Conservation (phyloP, 1,139 yeast genomes). For the Barnettozyma hawaiiensis region DNA sequence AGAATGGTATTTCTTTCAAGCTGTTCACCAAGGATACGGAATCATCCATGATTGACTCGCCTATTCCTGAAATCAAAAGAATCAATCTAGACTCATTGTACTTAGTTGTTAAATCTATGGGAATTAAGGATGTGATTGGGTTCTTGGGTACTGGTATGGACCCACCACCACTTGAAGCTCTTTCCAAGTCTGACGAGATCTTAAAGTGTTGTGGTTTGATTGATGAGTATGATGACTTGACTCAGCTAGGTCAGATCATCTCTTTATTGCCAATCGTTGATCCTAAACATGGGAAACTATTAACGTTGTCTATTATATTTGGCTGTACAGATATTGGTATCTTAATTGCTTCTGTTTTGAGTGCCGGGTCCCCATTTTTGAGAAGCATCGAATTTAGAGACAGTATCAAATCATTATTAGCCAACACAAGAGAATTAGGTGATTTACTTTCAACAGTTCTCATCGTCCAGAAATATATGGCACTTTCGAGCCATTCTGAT, state of each 20-base stretch:
- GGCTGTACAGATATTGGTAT: constrained; percentile 77
- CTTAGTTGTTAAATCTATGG: constrained; percentile 84
- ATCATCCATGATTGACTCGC: constrained; percentile 56
- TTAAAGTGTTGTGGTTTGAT: constrained; percentile 74
- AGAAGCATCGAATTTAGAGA: constrained; percentile 61
- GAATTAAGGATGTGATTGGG: constrained; percentile 59
- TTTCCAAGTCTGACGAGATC: constrained; percentile 56
- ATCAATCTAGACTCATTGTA: constrained; percentile 79
- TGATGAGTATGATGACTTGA: constrained; percentile 45
- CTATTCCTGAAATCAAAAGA: constrained; percentile 84
- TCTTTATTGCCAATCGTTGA: constrained; percentile 79
- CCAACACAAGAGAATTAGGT: constrained; percentile 46
- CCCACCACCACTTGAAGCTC: constrained; percentile 58
- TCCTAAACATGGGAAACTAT: constrained; percentile 74
- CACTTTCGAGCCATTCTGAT: constrained; percentile 25
- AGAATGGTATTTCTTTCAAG: constrained; percentile 76
- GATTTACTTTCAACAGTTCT: constrained; percentile 67
- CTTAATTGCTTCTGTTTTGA: constrained; percentile 67
- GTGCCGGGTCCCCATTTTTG: constrained; percentile 70
- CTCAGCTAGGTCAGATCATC: constrained; percentile 76
- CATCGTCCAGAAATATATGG: constrained; percentile 48
- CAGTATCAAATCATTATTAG: constrained; percentile 47
- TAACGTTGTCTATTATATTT: constrained; percentile 74
- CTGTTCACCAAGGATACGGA: constrained; percentile 64
- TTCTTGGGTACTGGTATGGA: constrained; percentile 77